These are phyloP conservation scores for Xerocomellus intermedius DNA, from an alignment of 768 basidiomycete species.

Conservation along the genomic window DNA sequence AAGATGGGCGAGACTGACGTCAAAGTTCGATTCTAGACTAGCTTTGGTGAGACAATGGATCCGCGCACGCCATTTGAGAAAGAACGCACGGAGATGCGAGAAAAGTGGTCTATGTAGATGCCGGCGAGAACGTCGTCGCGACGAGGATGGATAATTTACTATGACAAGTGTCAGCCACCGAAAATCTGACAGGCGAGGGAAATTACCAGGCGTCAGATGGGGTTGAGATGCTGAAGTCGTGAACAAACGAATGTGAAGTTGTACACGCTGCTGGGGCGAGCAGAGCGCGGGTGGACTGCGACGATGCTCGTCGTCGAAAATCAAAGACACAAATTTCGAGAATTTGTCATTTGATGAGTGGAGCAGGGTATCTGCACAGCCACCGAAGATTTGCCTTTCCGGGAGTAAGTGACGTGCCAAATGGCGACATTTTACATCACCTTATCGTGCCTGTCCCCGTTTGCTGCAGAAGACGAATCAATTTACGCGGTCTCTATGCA, in stretches of 20 bases:
- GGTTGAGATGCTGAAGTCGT: constrained; percentile 13
- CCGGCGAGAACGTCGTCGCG: constrained; percentile 4
- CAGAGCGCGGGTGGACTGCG: constrained; percentile 1
- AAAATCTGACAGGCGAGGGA: not conserved
- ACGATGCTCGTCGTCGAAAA: constrained; percentile 16
- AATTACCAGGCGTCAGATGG: constrained; percentile 4
- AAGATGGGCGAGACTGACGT: constrained; percentile 4
- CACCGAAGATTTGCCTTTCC: constrained; percentile 22
- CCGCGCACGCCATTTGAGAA: not conserved
- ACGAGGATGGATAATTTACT: constrained; percentile 20
- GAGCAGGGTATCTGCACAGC: constrained; percentile 20
- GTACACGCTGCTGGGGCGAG: not conserved
- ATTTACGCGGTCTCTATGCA: no score
- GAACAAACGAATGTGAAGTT: constrained; percentile 13
- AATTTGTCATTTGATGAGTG: constrained; percentile 25
- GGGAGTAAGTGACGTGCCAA: not conserved
- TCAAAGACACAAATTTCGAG: constrained; percentile 18
- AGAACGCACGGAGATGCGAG: constrained; percentile 7
- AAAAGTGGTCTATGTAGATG: constrained; percentile 2
- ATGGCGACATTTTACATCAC: not conserved
- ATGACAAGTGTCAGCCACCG: constrained; percentile 10
- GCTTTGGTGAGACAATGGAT: constrained; percentile 9
- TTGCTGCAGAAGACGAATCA: not conserved
- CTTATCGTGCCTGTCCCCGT: not conserved
- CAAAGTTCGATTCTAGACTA: constrained; percentile 15